These are phyloP conservation scores for Acer negundo DNA, from an alignment of 345 rosid species.

Conservation along the genomic window DNA sequence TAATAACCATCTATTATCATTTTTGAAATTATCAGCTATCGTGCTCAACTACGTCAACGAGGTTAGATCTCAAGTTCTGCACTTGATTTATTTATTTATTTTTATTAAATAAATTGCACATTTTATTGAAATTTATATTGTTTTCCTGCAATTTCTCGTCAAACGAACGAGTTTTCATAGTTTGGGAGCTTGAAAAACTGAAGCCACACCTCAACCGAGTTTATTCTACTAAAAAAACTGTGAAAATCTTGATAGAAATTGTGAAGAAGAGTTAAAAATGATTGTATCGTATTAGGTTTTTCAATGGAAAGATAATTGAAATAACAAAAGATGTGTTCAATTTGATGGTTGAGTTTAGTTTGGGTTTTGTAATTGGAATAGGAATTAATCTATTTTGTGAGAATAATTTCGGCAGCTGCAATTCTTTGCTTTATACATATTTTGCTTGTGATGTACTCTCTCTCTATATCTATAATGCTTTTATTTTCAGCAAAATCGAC, in stretches of 20 bases:
- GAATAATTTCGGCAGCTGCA: too few relatives aligned
- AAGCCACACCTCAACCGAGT: too few relatives aligned
- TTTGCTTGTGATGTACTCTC: neutral
- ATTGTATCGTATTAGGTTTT: too few relatives aligned
- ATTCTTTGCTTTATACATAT: neutral
- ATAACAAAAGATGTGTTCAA: neutral
- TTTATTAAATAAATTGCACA: neutral
- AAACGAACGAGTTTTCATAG: too few relatives aligned
- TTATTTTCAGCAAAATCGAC: slow-evolving; percentile 75
- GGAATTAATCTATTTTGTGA: neutral
- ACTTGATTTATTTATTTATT: neutral
- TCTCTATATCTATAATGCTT: neutral
- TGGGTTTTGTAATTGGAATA: neutral
- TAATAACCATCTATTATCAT: neutral
- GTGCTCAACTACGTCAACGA: slow-evolving; percentile 92
- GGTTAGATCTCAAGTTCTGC: slow-evolving; percentile 42
- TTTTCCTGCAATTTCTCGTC: too few relatives aligned
- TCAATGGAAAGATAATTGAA: neutral
- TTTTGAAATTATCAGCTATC: slow-evolving; percentile 59
- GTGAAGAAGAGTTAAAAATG: too few relatives aligned
- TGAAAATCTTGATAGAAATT: too few relatives aligned
- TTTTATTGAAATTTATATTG: neutral
- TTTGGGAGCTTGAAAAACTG: too few relatives aligned
- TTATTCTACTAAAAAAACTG: too few relatives aligned
- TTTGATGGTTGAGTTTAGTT: neutral